A percentile compares a stretch with the other conserved stretches of the same genome.
These are phyloP conservation scores for Cyathus olla DNA, from an alignment of 1,284 basidiomycete genomes.

Conservation along the genomic window DNA sequence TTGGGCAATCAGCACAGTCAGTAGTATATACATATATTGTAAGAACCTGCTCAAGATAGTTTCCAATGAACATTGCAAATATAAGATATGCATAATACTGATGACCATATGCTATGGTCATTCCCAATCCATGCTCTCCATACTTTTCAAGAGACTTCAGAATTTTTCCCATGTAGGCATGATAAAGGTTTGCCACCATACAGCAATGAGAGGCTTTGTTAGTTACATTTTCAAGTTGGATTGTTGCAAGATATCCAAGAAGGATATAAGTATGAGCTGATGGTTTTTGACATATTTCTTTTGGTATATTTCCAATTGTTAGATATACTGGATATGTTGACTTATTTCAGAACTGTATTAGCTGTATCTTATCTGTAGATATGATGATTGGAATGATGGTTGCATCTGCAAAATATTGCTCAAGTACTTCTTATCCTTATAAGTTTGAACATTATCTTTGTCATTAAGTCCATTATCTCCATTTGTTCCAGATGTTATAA, in stretches of 20 bases:
- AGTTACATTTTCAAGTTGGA: conserved; percentile 39
- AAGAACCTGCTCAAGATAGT: conserved; percentile 37
- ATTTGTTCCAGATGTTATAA: no score
- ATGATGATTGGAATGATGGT: conserved; percentile 55
- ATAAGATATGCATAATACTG: conserved; percentile 25
- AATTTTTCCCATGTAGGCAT: conserved; percentile 37
- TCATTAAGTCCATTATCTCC: no score
- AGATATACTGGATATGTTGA: conserved; percentile 53
- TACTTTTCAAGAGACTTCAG: conserved; percentile 25
- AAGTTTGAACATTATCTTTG: no score
- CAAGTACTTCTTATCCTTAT: conserved; percentile 34
- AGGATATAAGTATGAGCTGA: conserved; percentile 46
- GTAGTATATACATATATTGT: conserved; percentile 20
- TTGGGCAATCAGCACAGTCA: conserved; percentile 23
- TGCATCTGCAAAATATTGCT: conserved; percentile 37
- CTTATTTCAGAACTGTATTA: conserved; percentile 49
- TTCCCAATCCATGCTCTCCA: conserved; percentile 28
- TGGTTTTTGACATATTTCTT: conserved; percentile 48
- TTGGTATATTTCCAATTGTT: conserved; percentile 57
- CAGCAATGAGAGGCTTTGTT: conserved; percentile 32
- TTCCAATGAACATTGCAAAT: conserved; percentile 27
- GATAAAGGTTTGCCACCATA: conserved; percentile 45
- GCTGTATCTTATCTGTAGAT: conserved; percentile 50
- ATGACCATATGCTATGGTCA: conserved; percentile 21
- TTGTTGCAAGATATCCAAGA: conserved; percentile 49